These are phyloP conservation scores for Xylaria sp. DNA, from an alignment of 2,329 filamentous ascomycete species.

Conservation along the genomic window DNA sequence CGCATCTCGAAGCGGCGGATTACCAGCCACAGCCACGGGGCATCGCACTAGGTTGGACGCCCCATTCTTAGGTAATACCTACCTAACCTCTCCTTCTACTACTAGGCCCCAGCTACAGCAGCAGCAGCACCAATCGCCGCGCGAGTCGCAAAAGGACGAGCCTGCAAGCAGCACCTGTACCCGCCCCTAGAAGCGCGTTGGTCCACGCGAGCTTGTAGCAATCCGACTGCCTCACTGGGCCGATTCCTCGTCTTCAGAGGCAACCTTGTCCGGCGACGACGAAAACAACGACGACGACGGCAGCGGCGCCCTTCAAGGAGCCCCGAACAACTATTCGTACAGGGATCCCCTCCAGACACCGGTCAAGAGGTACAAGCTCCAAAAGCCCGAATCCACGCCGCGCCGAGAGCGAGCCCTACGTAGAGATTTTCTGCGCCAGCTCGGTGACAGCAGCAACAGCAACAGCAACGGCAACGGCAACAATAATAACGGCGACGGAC, in stretches of 20 bases:
- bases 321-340: background rate
- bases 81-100: background rate
- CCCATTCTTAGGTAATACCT: too few species aligned
- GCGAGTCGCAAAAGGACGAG: slow-evolving; percentile 5
- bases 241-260: slow-evolving; percentile 26
- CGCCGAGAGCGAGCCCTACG: slow-evolving; percentile 38
- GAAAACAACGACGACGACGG: background rate
- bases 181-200: slow-evolving; percentile 38
- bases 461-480: background rate
- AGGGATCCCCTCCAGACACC: slow-evolving; percentile 16
- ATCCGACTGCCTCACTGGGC: slow-evolving; percentile 34
- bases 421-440: slow-evolving; percentile 29
- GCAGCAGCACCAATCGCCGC: slow-evolving; percentile 7
- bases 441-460: background rate
- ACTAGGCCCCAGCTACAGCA: slow-evolving; percentile 23
- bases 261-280: slow-evolving; percentile 15
- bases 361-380: slow-evolving; percentile 1
- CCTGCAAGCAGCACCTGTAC: slow-evolving; percentile 28
- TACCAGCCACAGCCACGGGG: slow-evolving; percentile 8
- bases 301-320: slow-evolving; percentile 5
- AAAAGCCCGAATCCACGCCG: slow-evolving; percentile 23
- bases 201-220: slow-evolving; percentile 40
- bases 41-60: too few species aligned
- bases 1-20: too few species aligned
- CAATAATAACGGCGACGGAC: slow-evolving; percentile 5